Evolutionary conservation across 148 eudicot genomes (phyloP).

Genomic region (Arbutus unedo): DNA sequence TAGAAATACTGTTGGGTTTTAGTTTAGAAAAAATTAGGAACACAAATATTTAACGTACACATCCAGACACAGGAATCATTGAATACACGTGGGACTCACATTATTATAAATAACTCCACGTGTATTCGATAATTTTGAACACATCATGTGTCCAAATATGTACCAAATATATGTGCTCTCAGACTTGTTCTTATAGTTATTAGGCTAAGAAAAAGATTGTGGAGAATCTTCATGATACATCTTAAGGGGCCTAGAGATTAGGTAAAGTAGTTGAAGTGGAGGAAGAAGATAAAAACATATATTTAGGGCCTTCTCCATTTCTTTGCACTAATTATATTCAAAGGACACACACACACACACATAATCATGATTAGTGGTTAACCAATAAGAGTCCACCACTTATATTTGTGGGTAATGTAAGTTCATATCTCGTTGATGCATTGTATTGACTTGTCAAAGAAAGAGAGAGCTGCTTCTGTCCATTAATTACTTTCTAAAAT

Average conservation of each 20-base stretch:
- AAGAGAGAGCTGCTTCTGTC: background rate
- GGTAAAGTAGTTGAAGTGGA: background rate
- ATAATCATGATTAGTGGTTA: background rate
- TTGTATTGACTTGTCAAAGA: too few relatives aligned
- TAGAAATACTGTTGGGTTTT: too few relatives aligned
- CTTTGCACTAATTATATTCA: background rate
- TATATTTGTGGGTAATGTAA: background rate
- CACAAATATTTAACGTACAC: too few relatives aligned
- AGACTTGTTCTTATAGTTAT: background rate
- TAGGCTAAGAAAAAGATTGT: background rate
- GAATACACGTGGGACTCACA: too few relatives aligned
- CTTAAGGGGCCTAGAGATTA: background rate
- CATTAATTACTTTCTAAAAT: background rate
- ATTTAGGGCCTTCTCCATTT: too few relatives aligned
- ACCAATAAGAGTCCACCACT: background rate
- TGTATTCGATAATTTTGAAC: too few relatives aligned
- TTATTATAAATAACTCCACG: too few relatives aligned
- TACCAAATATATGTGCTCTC: too few relatives aligned
- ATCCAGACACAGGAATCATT: too few relatives aligned
- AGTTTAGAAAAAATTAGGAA: too few relatives aligned
- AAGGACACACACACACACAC: background rate
- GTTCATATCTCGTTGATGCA: too few relatives aligned
- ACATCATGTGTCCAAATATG: too few relatives aligned
- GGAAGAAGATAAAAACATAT: background rate
- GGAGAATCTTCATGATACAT: background rate